A percentile compares a stretch with the other conserved stretches of the same genome.
Evolutionary conservation across 108 stramenopile species (phyloP).

Genomic region (Cylindrotheca closterium): DNA sequence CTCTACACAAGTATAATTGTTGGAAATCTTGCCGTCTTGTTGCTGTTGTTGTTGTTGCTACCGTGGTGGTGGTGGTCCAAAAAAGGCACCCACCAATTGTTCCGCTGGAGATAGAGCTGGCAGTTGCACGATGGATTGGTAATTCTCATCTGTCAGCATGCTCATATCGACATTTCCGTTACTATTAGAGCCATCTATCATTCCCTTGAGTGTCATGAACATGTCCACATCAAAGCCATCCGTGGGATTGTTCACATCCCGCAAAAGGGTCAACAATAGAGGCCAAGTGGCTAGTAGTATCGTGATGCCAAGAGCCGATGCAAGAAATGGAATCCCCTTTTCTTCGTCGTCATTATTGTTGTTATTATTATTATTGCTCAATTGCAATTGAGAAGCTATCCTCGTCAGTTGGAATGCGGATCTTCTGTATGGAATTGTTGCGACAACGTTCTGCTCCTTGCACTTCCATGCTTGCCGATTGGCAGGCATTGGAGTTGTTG

Average conservation of each 20-base stretch:
- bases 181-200: conserved; percentile 9
- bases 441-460: too few species aligned
- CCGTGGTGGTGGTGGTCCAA: conserved; percentile 37
- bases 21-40: too few species aligned
- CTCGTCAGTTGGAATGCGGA: too few species aligned
- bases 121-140: conserved; percentile 25
- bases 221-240: conserved; percentile 43
- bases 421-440: too few species aligned
- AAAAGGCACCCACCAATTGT: conserved; percentile 44
- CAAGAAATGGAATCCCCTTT: neutral
- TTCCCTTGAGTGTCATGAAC: conserved; percentile 37
- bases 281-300: conserved; percentile 19
- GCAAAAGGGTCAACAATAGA: conserved; percentile 12
- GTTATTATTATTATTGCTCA: neutral
- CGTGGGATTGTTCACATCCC: conserved; percentile 11
- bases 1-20: too few species aligned
- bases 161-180: neutral
- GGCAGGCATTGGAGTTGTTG: too few species aligned
- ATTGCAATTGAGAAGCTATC: too few species aligned
- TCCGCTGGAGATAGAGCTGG: conserved; percentile 45
- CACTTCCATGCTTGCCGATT: too few species aligned
- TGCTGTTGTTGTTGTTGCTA: too few species aligned
- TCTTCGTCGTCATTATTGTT: conserved; percentile 1
- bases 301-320: conserved; percentile 1
- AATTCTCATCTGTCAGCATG: neutral